Evolutionary conservation across 2,329 filamentous ascomycete species (phyloP).

Genomic region (Rhytidhysteron rufulum): DNA sequence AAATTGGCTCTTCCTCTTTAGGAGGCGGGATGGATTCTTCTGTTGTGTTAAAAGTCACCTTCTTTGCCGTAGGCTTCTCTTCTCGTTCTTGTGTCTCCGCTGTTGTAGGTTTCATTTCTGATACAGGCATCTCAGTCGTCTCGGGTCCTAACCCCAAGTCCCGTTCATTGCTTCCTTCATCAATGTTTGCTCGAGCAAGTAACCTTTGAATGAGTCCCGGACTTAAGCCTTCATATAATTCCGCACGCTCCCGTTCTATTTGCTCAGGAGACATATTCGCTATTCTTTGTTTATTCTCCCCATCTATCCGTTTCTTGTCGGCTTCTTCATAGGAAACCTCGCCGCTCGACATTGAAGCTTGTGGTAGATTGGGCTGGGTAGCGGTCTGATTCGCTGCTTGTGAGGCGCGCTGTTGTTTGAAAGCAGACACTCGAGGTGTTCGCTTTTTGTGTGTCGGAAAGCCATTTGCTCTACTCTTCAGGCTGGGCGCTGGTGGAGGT

Average conservation of each 20-base stretch:
- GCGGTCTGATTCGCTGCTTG: slow-evolving; percentile 18
- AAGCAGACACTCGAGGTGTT: slow-evolving; percentile 62
- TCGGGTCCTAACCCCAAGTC: slow-evolving; percentile 22
- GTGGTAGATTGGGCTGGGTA: slow-evolving; percentile 2
- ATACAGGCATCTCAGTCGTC: slow-evolving; percentile 12
- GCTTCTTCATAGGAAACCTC: slow-evolving; percentile 39
- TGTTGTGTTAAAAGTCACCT: slow-evolving; percentile 30
- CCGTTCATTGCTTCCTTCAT: slow-evolving; percentile 53
- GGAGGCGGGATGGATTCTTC: slow-evolving; percentile 2
- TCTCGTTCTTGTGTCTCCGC: no score
- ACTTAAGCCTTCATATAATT: slow-evolving; percentile 75
- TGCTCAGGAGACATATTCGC: slow-evolving; percentile 76
- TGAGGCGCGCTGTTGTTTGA: slow-evolving; percentile 64
- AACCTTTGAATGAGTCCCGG: slow-evolving; percentile 73
- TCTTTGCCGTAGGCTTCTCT: slow-evolving; percentile 25
- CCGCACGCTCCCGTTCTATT: slow-evolving; percentile 74
- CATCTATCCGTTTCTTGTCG: slow-evolving; percentile 71
- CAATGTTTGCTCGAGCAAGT: slow-evolving; percentile 71
- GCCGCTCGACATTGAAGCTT: slow-evolving; percentile 3
- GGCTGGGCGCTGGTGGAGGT: slow-evolving; percentile 60
- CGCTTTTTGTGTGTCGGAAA: slow-evolving; percentile 90
- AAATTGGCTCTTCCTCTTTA: not conserved
- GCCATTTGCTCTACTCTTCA: slow-evolving; percentile 58
- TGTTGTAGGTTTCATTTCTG: not conserved
- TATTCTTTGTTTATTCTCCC: slow-evolving; percentile 73